phyloP scores from a whole-genome alignment of 2,329 filamentous ascomycete genomes.

The Setomelanomma holmii region DNA sequence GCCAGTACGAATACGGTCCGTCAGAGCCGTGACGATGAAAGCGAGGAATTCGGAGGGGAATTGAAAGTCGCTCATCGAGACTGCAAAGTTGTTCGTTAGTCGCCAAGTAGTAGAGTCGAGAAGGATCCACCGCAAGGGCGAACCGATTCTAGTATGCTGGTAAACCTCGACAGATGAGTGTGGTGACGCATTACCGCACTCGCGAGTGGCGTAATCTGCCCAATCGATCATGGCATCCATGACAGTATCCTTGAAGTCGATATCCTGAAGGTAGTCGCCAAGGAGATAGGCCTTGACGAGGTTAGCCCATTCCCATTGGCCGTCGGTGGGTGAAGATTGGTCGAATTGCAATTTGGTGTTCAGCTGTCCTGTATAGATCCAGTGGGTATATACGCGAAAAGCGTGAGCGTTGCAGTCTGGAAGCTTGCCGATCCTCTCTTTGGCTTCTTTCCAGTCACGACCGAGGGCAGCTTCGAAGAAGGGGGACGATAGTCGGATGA shows the following conservation, averaged over 20 bases:
- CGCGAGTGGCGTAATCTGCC: neutral
- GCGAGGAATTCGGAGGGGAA: neutral
- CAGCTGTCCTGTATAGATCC: neutral
- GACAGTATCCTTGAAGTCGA: slow-evolving; percentile 11
- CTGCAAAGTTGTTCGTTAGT: neutral
- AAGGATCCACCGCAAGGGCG: neutral
- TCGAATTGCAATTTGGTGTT: neutral
- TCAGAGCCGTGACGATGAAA: neutral
- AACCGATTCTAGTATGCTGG: neutral
- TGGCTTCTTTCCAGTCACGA: slow-evolving; percentile 18
- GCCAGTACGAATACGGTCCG: neutral
- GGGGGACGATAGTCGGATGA: slow-evolving; percentile 7
- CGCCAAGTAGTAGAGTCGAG: neutral
- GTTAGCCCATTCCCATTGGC: neutral
- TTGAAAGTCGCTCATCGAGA: neutral
- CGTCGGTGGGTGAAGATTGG: neutral
- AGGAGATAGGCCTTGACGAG: slow-evolving; percentile 12
- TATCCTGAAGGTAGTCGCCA: slow-evolving; percentile 12
- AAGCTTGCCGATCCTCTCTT: neutral
- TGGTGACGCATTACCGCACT: neutral
- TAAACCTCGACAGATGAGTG: neutral
- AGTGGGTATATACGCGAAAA: neutral
- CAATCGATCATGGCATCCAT: slow-evolving; percentile 13
- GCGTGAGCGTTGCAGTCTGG: neutral
- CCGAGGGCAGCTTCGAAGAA: slow-evolving; percentile 13